Evolutionary conservation across 257 asterid species (phyloP), one percentile per base, ranked within the genome.

Genomic region (Fraxinus anomala): DNA sequence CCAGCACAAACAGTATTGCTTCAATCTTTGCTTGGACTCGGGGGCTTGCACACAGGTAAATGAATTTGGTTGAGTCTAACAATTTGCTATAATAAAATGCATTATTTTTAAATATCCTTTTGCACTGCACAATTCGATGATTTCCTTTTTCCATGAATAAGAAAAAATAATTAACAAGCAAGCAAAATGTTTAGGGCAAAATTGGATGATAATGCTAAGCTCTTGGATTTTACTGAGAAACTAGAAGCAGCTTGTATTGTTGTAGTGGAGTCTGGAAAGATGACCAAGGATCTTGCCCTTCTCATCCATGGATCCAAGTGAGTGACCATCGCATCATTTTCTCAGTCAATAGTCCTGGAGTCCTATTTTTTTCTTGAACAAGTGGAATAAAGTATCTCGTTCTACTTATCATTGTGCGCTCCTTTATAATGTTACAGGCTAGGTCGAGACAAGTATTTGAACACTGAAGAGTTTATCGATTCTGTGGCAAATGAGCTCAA

Each of bases 21-120:
- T 96, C 99, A 2, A 93, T 96, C 86, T 93, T 93, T 87, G 99
- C 99, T 75, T 96, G 99, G 97, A 89, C 98, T 75, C 91, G 99
- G 65, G 99, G 99, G 51, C 98, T 96, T 73, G 97, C 98, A 49
- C 99, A 96, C 91, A 88, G 98, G 99, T 93, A 82, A 44, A 44
- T 37, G 11, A 70, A 68, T 70, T 68, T 65, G 0, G 33, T 61
- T 26, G 33, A 24, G 34, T 24, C 31, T 61, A 6, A 24, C 33
- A 63, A 24, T 23, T 26, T 63, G 33, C 34, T 63, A 23, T 63
- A 6, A 23, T 10, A 19, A 23, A 10, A 63, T 23, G 28, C 30
- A 23, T 61, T 61, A 69, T 61, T 40, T 5, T 51, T 5, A 1
- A 11, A 7, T n/a, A 10, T 3, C 1, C 1, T n/a, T n/a, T 70